Conservation (phyloP, 2,329 filamentous ascomycete species). For the Reticulascus tulasneorum region DNA sequence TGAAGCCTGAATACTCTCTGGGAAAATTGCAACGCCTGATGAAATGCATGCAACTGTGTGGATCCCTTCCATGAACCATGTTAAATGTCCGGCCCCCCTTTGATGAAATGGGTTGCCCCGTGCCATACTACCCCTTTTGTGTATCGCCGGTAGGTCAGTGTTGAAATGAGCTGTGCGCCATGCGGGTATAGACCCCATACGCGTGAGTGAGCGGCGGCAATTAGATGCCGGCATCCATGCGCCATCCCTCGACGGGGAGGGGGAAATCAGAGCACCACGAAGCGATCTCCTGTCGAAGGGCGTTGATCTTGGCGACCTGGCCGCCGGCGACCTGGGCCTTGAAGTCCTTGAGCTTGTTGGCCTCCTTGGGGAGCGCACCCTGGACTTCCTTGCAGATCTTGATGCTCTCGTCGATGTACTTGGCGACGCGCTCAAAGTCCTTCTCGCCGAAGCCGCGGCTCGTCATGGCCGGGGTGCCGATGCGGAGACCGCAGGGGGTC, state of each 20-base stretch:
- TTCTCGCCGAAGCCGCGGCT: conserved; percentile 87
- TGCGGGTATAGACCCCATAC: conserved; percentile 9
- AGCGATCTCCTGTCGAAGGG: conserved; percentile 84
- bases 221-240: conserved; percentile 57
- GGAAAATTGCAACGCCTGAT: conserved; percentile 28
- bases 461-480: conserved; percentile 97
- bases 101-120: conserved; percentile 4
- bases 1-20: conserved; percentile 1
- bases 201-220: conserved; percentile 6
- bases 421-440: conserved; percentile 86
- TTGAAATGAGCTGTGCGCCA: conserved; percentile 10
- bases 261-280: conserved; percentile 87
- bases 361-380: conserved; percentile 81
- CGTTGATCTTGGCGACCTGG: conserved; percentile 75
- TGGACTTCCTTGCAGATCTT: conserved; percentile 89
- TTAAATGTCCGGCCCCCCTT: conserved; percentile 10
- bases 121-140: conserved; percentile 10
- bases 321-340: conserved; percentile 83
- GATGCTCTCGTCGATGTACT: conserved; percentile 86
- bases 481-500: conserved; percentile 89
- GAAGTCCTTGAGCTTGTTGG: conserved; percentile 99
- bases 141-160: no score
- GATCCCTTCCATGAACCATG: conserved; percentile 18
- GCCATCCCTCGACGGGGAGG: conserved; percentile 77
- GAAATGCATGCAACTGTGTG: conserved; percentile 26